Base-by-base conservation (phyloP, 306 rosid species). In the Cucurbita argyrosperma region DNA sequence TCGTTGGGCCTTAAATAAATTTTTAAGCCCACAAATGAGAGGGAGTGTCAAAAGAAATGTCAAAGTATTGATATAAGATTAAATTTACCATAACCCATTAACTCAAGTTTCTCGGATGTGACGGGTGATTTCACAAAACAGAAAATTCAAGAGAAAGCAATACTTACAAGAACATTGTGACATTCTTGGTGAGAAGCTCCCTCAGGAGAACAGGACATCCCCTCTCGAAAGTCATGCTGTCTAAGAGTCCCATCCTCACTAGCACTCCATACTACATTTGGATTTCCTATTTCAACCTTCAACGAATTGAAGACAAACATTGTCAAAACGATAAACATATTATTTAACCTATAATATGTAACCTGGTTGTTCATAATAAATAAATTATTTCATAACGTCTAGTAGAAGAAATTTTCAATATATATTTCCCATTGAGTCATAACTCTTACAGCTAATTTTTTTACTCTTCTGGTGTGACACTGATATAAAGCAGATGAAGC, bases 241-340 rank as follows among this genome's bases (percentile, higher is more conserved):
- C 99, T 85, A 79, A 95, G 81, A 79, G 99, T 95, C 72, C 99
- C 99, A 85, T 95, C 99, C 83, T 95, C 99, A 83, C 99, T 95
- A 49, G 99, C 97, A 85, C 99, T 95, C 99, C 99, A 95, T 80
- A 95, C 89, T 77, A 95, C 91, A 78, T 91, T 88, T 78, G 97
- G 99, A 77, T 95, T 95, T 76, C 99, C 99, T 69, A 80, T 83
- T 87, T 95, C 97, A 84, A 91, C 97, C 99, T 91, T 83, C 64
- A 78, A 83, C 14, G 74, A 76, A 58, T 57, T 60, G 66, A 47
- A 77, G 70, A 72, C 9, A 57, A 59, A 59, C 79, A 75, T 64
- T 70, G 23, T 30, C 59, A 42, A 69, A 37, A 61, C 51, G 13
- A 38, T 12, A 62, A 23, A 69, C 18, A 69, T 37, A 39, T 14